Percentiles rank a stretch among this genome's conserved stretches.
These are phyloP conservation scores for Eleusine coracana DNA, from an alignment of 176 grass and related monocot genomes.

Conservation along the genomic window DNA sequence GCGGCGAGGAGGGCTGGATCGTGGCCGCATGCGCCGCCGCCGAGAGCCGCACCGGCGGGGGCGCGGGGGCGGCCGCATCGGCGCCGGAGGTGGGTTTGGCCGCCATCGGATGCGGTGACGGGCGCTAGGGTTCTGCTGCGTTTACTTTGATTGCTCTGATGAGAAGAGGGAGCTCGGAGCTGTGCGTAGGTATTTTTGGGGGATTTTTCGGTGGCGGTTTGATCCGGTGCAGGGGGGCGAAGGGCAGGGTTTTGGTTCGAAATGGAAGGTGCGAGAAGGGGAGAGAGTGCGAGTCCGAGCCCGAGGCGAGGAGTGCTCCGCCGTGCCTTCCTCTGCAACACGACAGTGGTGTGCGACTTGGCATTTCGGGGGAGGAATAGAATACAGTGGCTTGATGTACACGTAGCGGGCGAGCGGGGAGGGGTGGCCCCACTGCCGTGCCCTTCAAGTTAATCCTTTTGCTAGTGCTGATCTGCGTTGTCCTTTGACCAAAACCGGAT, in stretches of 20 bases:
- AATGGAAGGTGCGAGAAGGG: neutral
- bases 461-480: neutral
- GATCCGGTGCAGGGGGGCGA: slow-evolving; percentile 24
- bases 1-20: slow-evolving; percentile 67
- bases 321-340: neutral
- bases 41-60: slow-evolving; percentile 44
- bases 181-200: neutral
- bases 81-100: slow-evolving; percentile 38
- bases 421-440: neutral
- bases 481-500: neutral
- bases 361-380: slow-evolving; percentile 15
- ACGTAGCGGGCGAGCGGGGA: slow-evolving; percentile 19
- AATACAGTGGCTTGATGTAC: slow-evolving; percentile 9
- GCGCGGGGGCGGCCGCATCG: slow-evolving; percentile 10
- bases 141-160: neutral
- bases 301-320: neutral
- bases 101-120: slow-evolving; percentile 35
- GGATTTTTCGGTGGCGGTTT: slow-evolving; percentile 1
- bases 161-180: neutral
- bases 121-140: slow-evolving; percentile 40
- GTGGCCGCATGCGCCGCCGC: slow-evolving; percentile 27
- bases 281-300: neutral
- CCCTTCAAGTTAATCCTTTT: neutral
- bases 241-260: slow-evolving; percentile 38
- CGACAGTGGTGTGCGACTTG: neutral